Evolutionary conservation across 768 basidiomycete genomes (phyloP), one percentile per base, ranked within the genome.

Genomic region (Hypholoma fasciculare): DNA sequence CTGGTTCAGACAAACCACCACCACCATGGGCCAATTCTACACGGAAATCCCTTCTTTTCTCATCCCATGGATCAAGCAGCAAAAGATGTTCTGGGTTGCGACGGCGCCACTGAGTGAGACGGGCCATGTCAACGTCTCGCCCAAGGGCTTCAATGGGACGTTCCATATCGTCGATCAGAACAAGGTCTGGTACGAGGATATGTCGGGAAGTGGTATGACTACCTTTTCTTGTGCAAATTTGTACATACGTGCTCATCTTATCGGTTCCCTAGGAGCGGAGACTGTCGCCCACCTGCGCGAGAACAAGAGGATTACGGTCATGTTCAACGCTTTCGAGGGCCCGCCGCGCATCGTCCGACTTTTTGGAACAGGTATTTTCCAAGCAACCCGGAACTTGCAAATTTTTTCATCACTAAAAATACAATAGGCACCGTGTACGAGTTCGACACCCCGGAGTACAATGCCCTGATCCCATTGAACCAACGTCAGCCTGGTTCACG

Each of bases 171-270:
- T 79, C 11, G 70, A 78, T 52, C 67, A 74, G 39, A 81, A 73
- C 26, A 74, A 68, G 20, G 82, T 84, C 9, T 88, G 87, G 86
- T 88, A 89, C 61, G 85, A 88, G 61, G 86, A 89, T 63, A 71
- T 86, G 60, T 82, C 80, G 7, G 87, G 87, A 7, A 86, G 84
- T 63, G 85, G 84, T 83, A 53, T 39, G 80, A 74, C 7, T 14
- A 4, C 7, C 19, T 23, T 6, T 8, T 23, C 23, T 19, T 6
- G 9, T 34, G 12, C 8, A 36, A 7, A 43, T 2, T 46, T 37
- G 8, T 44, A n/a, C 19, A 6, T 38, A n/a, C 19, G 7, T 38
- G 9, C 12, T 44, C 19, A 19, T 39, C 2, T 54, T 7, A 47
- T 4, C 8, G 13, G 39, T 36, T 13, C 39, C 27, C 2, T 23